phyloP scores from a whole-genome alignment of 1,284 basidiomycete species.

The Microstroma glucosiphilum region DNA sequence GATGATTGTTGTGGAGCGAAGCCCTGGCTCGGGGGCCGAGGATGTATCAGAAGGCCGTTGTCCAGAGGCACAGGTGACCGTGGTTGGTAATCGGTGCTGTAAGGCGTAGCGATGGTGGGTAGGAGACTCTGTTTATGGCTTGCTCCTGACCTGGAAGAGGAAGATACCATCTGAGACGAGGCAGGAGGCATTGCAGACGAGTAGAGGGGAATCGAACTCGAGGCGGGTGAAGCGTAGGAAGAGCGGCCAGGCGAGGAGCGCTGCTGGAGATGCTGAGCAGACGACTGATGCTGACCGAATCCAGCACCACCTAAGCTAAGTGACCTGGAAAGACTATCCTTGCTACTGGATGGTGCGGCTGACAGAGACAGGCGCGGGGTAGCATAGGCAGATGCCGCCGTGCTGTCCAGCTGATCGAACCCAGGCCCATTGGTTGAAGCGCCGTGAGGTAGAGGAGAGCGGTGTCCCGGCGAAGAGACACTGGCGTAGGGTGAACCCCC shows the following conservation, averaged over 20 bases:
- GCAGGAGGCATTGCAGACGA: not conserved
- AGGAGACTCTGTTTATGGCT: constrained; percentile 2
- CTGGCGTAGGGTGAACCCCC: not conserved
- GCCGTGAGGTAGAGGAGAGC: constrained; percentile 2
- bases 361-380: constrained; percentile 13
- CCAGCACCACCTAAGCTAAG: constrained; percentile 6
- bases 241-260: not conserved
- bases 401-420: constrained; percentile 6
- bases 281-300: not conserved
- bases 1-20: not conserved
- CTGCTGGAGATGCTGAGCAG: constrained; percentile 1
- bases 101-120: constrained; percentile 16
- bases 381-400: constrained; percentile 12
- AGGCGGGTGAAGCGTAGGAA: not conserved
- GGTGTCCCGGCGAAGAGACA: not conserved
- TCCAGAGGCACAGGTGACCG: not conserved
- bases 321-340: not conserved
- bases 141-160: not conserved
- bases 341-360: not conserved
- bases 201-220: not conserved
- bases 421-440: not conserved
- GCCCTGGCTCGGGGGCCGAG: not conserved
- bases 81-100: constrained; percentile 2
- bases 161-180: not conserved
- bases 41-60: not conserved